A percentile compares a stretch with the other conserved stretches of the same genome.
Conservation (phyloP, 1,284 basidiomycete genomes). For the Coriolopsis trogii region DNA sequence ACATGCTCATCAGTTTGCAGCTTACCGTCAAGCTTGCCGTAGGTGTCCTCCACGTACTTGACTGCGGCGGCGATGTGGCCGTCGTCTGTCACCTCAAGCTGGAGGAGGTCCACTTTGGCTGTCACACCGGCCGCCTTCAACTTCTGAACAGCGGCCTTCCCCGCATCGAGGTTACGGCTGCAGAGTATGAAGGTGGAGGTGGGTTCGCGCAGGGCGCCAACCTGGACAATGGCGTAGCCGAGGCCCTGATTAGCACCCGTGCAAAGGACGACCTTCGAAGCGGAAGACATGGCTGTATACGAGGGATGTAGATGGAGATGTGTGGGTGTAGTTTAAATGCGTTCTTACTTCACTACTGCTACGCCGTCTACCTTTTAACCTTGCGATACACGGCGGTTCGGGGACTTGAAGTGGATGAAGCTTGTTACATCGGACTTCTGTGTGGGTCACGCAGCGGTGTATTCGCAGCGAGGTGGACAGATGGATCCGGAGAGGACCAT, state of each 20-base stretch:
- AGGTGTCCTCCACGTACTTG: background rate
- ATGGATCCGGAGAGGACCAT: too few species aligned
- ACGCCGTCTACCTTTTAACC: too few species aligned
- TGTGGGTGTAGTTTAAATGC: background rate
- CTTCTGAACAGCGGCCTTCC: conserved; percentile 1
- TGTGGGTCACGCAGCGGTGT: too few species aligned
- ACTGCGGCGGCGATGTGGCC: conserved; percentile 3
- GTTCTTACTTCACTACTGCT: too few species aligned
- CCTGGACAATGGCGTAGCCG: conserved; percentile 2
- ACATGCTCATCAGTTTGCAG: background rate
- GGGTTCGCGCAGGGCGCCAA: conserved; percentile 2
- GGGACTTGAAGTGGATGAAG: too few species aligned
- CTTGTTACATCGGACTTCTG: too few species aligned
- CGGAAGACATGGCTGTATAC: background rate
- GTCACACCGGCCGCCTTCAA: conserved; percentile 2
- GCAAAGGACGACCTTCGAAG: conserved; percentile 1
- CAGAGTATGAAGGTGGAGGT: conserved; percentile 4
- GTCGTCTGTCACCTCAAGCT: conserved; percentile 7
- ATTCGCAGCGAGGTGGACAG: too few species aligned
- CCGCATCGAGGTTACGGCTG: conserved; percentile 4
- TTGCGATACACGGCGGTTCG: too few species aligned
- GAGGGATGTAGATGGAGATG: background rate
- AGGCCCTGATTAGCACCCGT: conserved; percentile 8
- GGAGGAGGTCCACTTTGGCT: conserved; percentile 1
- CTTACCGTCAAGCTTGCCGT: conserved; percentile 8